Conservation (phyloP, 1,284 basidiomycete genomes). For the Meripilus lineatus region DNA sequence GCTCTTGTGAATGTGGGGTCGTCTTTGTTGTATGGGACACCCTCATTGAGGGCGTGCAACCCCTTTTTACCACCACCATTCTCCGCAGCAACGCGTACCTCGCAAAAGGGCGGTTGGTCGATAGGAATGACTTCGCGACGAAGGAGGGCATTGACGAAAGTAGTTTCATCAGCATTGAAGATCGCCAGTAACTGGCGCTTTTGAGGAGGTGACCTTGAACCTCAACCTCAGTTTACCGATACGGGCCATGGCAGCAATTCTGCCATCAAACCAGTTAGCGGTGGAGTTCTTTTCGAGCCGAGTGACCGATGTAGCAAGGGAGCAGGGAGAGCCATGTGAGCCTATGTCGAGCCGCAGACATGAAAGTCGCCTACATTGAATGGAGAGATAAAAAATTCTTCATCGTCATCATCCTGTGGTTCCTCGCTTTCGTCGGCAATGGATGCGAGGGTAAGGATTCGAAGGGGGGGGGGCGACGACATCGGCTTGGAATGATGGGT, state of each 20-base stretch:
- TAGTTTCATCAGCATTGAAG: slow-evolving; percentile 98
- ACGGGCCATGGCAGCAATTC: slow-evolving; percentile 75
- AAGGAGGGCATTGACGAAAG: slow-evolving; percentile 93
- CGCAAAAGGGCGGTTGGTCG: slow-evolving; percentile 98
- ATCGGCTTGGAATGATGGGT: slow-evolving; percentile 67
- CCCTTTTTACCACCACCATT: slow-evolving; percentile 78
- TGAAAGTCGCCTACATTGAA: slow-evolving; percentile 59
- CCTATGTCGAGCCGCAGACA: slow-evolving; percentile 91
- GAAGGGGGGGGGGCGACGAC: slow-evolving; percentile 48
- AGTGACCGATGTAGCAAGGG: slow-evolving; percentile 75
- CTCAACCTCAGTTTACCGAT: slow-evolving; percentile 84
- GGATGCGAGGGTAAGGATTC: slow-evolving; percentile 52
- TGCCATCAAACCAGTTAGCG: slow-evolving; percentile 85
- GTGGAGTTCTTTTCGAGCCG: slow-evolving; percentile 93
- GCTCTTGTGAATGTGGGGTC: slow-evolving; percentile 81
- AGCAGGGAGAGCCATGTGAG: slow-evolving; percentile 59
- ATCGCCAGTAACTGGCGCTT: slow-evolving; percentile 98
- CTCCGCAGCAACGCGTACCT: slow-evolving; percentile 91
- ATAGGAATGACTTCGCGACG: slow-evolving; percentile 91
- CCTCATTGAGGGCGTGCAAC: slow-evolving; percentile 74
- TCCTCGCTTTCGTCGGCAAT: slow-evolving; percentile 38
- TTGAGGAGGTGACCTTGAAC: slow-evolving; percentile 89
- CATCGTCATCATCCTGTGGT: slow-evolving; percentile 26
- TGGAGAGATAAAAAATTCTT: slow-evolving; percentile 38
- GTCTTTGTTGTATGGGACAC: slow-evolving; percentile 62